These are phyloP conservation scores for Tripterygium wilfordii DNA, from an alignment of 177 flowering plant genomes.

Conservation along the genomic window DNA sequence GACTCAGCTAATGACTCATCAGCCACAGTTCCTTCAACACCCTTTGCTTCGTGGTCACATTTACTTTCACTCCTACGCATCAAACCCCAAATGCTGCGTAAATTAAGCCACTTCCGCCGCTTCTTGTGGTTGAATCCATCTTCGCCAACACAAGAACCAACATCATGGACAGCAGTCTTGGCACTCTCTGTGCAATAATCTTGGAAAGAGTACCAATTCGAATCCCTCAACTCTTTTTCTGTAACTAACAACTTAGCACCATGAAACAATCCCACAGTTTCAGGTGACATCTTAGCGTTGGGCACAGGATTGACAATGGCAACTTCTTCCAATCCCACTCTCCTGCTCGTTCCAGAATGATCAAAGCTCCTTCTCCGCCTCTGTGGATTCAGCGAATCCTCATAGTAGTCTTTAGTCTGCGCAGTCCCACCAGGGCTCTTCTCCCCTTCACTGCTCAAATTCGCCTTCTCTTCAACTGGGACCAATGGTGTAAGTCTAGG, in stretches of 20 bases:
- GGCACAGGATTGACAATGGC: constrained; percentile 30
- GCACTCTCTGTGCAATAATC: constrained; percentile 19
- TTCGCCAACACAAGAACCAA: constrained; percentile 7
- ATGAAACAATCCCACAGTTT: constrained; percentile 34
- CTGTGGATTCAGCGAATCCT: constrained; percentile 18
- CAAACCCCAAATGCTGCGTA: constrained; percentile 37
- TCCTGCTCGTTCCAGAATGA: constrained; percentile 27
- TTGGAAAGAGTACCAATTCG: constrained; percentile 21
- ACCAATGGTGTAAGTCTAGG: constrained; percentile 49
- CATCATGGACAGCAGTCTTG: constrained; percentile 20
- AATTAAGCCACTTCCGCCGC: constrained; percentile 28
- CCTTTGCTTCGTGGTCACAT: constrained; percentile 10
- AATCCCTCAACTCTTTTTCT: constrained; percentile 39
- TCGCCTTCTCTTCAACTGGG: constrained; percentile 25
- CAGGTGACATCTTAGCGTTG: constrained; percentile 43
- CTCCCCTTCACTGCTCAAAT: constrained; percentile 11
- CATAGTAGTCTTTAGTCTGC: constrained; percentile 31
- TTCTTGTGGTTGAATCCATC: constrained; percentile 25
- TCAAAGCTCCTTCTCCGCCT: constrained; percentile 40
- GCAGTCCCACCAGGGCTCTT: constrained; percentile 35
- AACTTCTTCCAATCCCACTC: constrained; percentile 22
- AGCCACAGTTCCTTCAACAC: constrained; percentile 7
- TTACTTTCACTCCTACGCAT: constrained; percentile 22
- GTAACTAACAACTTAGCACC: constrained; percentile 48
- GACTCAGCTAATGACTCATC: constrained; percentile 12